A percentile compares a stretch with the other conserved stretches of the same genome.
These are phyloP conservation scores for Chaetomium tenue DNA, from an alignment of 495 filamentous ascomycete species.

Conservation along the genomic window DNA sequence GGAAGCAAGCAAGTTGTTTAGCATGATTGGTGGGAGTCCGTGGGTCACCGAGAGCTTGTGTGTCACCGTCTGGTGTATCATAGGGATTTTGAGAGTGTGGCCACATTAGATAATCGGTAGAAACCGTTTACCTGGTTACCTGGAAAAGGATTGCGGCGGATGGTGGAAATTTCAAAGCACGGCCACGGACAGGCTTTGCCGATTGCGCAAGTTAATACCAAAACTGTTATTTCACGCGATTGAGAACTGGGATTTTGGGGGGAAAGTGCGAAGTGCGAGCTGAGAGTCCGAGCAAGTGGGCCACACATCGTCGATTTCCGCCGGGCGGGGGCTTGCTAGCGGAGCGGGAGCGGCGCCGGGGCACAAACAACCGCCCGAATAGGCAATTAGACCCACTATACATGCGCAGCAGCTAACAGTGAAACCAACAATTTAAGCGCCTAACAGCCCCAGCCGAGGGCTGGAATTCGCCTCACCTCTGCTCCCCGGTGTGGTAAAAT, in stretches of 20 bases:
- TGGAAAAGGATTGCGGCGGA: constrained; percentile 8
- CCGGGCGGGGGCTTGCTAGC: too few relatives aligned
- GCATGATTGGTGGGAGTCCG: neutral
- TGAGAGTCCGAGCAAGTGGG: neutral
- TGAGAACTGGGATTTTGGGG: neutral
- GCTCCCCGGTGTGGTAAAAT: too few relatives aligned
- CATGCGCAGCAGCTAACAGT: neutral
- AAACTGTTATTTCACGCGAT: neutral
- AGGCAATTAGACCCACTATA: too few relatives aligned
- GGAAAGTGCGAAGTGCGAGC: neutral
- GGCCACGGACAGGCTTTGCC: neutral
- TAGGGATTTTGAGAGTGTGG: neutral
- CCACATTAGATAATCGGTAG: neutral
- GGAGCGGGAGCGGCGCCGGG: too few relatives aligned
- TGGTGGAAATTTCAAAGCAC: neutral
- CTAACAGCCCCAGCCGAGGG: neutral
- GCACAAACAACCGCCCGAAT: neutral
- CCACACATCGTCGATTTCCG: neutral
- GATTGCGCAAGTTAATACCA: neutral
- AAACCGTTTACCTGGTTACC: neutral
- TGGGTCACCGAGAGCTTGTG: neutral
- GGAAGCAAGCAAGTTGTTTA: neutral
- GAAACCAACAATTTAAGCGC: constrained; percentile 1
- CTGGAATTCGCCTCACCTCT: neutral
- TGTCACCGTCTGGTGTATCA: neutral